Percentiles rank a stretch among this genome's conserved stretches.
Conservation (phyloP, 2,329 filamentous ascomycete species). For the Aureobasidium sp. region DNA sequence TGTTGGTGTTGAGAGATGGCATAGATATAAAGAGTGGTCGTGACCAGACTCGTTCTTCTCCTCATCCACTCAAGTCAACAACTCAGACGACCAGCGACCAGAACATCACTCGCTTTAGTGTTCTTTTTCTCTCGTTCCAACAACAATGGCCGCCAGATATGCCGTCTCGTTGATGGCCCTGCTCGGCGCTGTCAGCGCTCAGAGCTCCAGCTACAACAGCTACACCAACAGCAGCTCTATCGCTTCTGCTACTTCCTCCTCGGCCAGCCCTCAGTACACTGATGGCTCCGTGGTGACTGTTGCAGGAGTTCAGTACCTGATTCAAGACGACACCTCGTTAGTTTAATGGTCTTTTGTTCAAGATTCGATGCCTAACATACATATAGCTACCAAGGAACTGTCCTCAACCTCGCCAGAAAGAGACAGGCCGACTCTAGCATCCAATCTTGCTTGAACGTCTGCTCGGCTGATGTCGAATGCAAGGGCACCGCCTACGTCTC, state of each 20-base stretch:
- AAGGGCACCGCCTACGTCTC: background rate
- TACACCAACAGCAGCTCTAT: background rate
- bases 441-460: background rate
- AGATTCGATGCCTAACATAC: background rate
- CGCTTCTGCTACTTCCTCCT: background rate
- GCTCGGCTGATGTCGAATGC: background rate
- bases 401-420: background rate
- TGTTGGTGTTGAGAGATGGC: background rate
- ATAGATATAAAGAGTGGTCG: conserved; percentile 6
- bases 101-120: conserved; percentile 11
- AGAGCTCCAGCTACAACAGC: background rate
- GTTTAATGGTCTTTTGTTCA: background rate
- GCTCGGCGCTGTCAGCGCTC: conserved; percentile 3
- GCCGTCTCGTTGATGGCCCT: conserved; percentile 11
- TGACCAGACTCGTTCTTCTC: background rate
- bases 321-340: background rate
- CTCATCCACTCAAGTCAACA: conserved; percentile 10
- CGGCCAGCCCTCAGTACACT: background rate
- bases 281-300: background rate
- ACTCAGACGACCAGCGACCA: conserved; percentile 1
- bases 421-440: conserved; percentile 7
- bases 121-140: background rate
- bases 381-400: background rate
- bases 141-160: conserved; percentile 11
- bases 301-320: too few relatives aligned